These are phyloP conservation scores for Pseudonitzschia pungens DNA, from an alignment of 108 stramenopile genomes.

Conservation along the genomic window DNA sequence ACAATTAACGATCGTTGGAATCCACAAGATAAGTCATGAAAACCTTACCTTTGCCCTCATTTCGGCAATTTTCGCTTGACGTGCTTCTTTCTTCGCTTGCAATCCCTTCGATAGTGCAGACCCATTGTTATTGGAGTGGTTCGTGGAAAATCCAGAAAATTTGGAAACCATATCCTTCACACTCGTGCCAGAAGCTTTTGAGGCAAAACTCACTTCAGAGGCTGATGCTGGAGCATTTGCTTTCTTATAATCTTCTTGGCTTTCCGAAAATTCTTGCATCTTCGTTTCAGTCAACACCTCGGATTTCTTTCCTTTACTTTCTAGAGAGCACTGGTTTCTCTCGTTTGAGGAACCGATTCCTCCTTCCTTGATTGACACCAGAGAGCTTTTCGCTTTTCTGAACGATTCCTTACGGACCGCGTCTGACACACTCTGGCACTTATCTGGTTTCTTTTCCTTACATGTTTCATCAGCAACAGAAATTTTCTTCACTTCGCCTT, in stretches of 20 bases:
- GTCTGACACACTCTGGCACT: background rate
- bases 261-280: conserved; percentile 7
- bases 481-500: background rate
- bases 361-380: background rate
- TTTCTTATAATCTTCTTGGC: background rate
- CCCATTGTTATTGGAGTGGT: background rate
- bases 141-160: conserved; percentile 20
- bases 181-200: conserved; percentile 18
- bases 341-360: background rate
- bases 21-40: background rate
- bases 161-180: conserved; percentile 38
- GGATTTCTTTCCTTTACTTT: background rate
- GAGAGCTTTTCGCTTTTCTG: background rate
- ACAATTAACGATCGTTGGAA: background rate
- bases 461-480: background rate
- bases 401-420: background rate
- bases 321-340: background rate
- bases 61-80: conserved; percentile 55
- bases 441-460: background rate
- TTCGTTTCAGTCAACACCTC: background rate
- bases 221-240: conserved; percentile 3
- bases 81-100: conserved; percentile 46
- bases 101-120: conserved; percentile 40
- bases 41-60: conserved; percentile 28
- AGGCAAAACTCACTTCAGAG: conserved; percentile 15